Conservation (phyloP, 805 yeast species). For the Schwanniomyces yamadae region DNA sequence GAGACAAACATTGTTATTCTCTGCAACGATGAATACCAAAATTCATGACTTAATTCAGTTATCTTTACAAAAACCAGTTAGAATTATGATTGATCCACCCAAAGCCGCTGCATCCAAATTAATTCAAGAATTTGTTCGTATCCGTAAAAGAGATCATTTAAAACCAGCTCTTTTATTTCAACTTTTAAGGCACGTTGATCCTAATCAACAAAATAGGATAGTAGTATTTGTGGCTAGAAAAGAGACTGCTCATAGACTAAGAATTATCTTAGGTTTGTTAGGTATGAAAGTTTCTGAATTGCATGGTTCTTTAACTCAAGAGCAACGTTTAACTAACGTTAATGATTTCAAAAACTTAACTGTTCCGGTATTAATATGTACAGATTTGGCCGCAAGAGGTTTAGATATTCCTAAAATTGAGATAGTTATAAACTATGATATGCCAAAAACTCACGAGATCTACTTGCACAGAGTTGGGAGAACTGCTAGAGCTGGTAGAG, state of each 20-base stretch:
- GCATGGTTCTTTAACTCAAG: conserved; percentile 84
- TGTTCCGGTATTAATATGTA: conserved; percentile 89
- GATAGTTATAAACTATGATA: conserved; percentile 88
- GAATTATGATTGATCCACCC: conserved; percentile 96
- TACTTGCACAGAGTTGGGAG: conserved; percentile 98
- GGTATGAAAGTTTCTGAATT: conserved; percentile 79
- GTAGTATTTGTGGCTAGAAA: conserved; percentile 92
- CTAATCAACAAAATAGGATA: conserved; percentile 62
- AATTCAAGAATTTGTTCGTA: conserved; percentile 90
- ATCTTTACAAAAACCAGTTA: conserved; percentile 85
- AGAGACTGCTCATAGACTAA: conserved; percentile 82
- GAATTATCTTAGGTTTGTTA: conserved; percentile 70
- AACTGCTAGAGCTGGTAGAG: conserved; percentile 98
- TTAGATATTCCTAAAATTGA: conserved; percentile 98
- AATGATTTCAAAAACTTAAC: conserved; percentile 76
- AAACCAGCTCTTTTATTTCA: conserved; percentile 82
- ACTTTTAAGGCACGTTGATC: conserved; percentile 65
- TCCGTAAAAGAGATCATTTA: conserved; percentile 80
- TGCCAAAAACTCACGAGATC: conserved; percentile 90
- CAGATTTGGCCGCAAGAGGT: conserved; percentile 99
- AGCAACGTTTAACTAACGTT: conserved; percentile 85
- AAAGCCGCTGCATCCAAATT: conserved; percentile 90
- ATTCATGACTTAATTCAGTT: conserved; percentile 85
- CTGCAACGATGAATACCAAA: conserved; percentile 97
- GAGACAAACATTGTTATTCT: conserved; percentile 90